Conservation (phyloP, 176 grass and related monocot genomes). For the Alopecurus myosuroides region DNA sequence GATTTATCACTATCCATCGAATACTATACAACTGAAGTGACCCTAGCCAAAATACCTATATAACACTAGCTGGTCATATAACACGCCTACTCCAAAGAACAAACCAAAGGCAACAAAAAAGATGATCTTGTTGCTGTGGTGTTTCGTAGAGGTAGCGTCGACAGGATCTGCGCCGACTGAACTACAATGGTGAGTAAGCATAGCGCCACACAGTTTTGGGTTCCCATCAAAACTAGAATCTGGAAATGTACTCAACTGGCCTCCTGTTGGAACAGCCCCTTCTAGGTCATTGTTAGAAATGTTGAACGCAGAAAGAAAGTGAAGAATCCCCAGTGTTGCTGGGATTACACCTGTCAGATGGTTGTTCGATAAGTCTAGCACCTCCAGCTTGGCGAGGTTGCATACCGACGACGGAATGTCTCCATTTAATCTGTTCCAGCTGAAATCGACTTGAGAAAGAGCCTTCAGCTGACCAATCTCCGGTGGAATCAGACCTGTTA, state of each 20-base stretch:
- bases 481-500: not conserved
- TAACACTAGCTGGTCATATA: not conserved
- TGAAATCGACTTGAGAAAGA: not conserved
- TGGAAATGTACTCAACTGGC: conserved; percentile 14
- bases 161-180: not conserved
- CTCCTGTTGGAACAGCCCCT: conserved; percentile 10
- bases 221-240: conserved; percentile 14
- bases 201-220: not conserved
- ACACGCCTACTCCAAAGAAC: not conserved
- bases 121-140: not conserved
- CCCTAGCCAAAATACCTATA: not conserved
- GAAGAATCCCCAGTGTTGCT: not conserved
- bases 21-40: not conserved
- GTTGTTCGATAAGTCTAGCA: conserved; percentile 17
- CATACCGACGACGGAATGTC: not conserved
- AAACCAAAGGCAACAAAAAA: not conserved
- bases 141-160: not conserved
- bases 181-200: not conserved
- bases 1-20: not conserved
- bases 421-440: conserved; percentile 1
- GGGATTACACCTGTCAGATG: conserved; percentile 4
- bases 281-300: conserved; percentile 26
- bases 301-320: conserved; percentile 21
- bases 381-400: conserved; percentile 14
- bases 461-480: conserved; percentile 8